phyloP scores from a whole-genome alignment of 2,329 filamentous ascomycete genomes.

The Pseudogymnoascus sp. region DNA sequence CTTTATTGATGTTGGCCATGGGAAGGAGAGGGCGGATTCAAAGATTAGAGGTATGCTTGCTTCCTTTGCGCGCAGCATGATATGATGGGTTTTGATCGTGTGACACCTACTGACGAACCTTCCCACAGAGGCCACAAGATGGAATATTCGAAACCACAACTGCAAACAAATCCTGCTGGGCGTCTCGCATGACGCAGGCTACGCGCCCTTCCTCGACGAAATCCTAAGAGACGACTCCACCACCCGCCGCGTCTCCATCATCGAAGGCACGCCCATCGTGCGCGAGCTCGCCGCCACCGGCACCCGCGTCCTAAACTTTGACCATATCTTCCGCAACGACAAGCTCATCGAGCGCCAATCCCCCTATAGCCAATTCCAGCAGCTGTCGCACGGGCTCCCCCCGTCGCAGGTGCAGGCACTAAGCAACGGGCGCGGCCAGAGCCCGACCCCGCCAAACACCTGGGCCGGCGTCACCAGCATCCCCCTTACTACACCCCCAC shows the following conservation, averaged over 20 bases:
- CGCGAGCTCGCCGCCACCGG: constrained; percentile 40
- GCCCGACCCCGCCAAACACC: constrained; percentile 16
- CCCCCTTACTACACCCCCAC: constrained; percentile 16
- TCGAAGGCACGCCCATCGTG: constrained; percentile 46
- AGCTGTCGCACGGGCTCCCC: constrained; percentile 1
- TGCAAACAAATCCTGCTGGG: constrained; percentile 55
- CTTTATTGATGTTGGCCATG: constrained; percentile 53
- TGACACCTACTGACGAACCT: constrained; percentile 12
- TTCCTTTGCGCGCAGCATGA: background rate
- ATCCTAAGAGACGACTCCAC: constrained; percentile 38
- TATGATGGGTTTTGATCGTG: background rate
- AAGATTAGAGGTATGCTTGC: constrained; percentile 48
- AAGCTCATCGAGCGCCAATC: constrained; percentile 37
- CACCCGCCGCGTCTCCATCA: constrained; percentile 39
- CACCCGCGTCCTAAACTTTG: constrained; percentile 38
- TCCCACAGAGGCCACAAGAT: constrained; percentile 33
- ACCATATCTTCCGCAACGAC: constrained; percentile 45
- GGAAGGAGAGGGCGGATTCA: constrained; percentile 48
- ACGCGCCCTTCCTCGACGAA: constrained; percentile 50
- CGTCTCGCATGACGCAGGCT: constrained; percentile 52
- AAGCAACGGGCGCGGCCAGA: constrained; percentile 11
- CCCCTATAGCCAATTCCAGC: constrained; percentile 15
- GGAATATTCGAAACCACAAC: constrained; percentile 51
- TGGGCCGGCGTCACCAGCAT: constrained; percentile 27
- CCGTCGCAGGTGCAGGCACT: background rate